phyloP scores from a whole-genome alignment of 805 yeast species.

The Maudiozyma turicensis region DNA sequence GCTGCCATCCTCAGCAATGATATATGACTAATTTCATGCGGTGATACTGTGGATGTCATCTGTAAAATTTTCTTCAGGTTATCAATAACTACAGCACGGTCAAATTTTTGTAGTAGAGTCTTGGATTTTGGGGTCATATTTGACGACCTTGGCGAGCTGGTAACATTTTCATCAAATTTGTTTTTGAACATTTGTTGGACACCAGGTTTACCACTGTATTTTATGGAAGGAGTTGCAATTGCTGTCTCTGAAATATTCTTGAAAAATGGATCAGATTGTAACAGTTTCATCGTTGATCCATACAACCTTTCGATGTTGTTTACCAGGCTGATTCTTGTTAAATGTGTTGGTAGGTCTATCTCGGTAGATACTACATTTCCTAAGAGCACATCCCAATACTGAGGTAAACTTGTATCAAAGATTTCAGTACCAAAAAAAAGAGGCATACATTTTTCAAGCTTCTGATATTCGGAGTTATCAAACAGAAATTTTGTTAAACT shows the following conservation, averaged over 20 bases:
- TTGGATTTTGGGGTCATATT: constrained; percentile 26
- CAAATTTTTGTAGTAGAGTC: constrained; percentile 18
- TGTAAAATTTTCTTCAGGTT: constrained; percentile 10
- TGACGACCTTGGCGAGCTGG: constrained; percentile 23
- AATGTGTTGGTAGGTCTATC: constrained; percentile 8
- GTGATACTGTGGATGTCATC: constrained; percentile 9
- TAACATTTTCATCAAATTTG: not conserved
- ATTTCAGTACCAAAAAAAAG: constrained; percentile 11
- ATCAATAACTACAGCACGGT: constrained; percentile 16
- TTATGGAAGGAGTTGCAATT: constrained; percentile 32
- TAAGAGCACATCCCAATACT: constrained; percentile 17
- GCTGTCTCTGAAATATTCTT: constrained; percentile 43
- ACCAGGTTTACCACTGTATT: not conserved
- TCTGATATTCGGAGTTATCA: constrained; percentile 15
- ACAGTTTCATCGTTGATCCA: constrained; percentile 22
- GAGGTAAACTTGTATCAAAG: constrained; percentile 8
- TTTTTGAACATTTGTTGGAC: not conserved
- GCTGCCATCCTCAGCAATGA: constrained; percentile 14
- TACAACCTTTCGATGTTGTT: constrained; percentile 27
- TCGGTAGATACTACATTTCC: constrained; percentile 12
- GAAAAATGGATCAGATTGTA: constrained; percentile 39
- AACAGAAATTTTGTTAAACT: constrained; percentile 15
- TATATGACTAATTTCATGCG: constrained; percentile 9
- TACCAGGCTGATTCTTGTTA: constrained; percentile 20
- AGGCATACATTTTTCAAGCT: constrained; percentile 12